phyloP scores from a whole-genome alignment of 116 monocot genomes.

The Cymodocea nodosa region DNA sequence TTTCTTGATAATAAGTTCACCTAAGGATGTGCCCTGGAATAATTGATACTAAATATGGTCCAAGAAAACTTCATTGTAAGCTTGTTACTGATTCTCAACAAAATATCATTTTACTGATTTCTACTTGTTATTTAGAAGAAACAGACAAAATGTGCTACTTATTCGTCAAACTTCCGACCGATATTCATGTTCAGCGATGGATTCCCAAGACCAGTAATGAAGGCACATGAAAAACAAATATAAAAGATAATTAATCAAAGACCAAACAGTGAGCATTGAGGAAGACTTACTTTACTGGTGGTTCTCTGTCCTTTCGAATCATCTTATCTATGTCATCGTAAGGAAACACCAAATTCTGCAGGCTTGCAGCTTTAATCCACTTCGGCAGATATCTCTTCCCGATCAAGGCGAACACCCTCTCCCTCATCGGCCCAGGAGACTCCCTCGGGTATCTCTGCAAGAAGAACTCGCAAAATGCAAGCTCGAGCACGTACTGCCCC shows the following conservation, averaged over 20 bases:
- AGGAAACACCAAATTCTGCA: constrained; percentile 92
- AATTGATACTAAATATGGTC: no score
- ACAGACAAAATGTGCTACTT: no score
- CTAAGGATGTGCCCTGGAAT: no score
- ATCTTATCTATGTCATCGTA: constrained; percentile 90
- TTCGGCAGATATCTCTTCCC: constrained; percentile 74
- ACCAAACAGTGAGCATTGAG: not conserved
- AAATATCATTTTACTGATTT: no score
- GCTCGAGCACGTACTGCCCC: constrained; percentile 77
- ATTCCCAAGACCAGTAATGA: no score
- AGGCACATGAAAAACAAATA: not conserved
- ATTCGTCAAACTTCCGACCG: no score
- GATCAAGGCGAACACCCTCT: constrained; percentile 66
- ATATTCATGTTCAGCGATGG: no score
- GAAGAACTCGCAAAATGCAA: constrained; percentile 75
- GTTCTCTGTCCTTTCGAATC: constrained; percentile 78
- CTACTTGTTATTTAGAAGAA: no score
- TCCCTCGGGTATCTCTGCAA: constrained; percentile 90
- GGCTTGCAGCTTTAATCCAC: constrained; percentile 85
- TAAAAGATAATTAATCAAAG: not conserved
- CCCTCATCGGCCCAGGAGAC: constrained; percentile 79
- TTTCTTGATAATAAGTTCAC: no score
- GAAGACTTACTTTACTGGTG: constrained; percentile 69
- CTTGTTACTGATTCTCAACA: no score
- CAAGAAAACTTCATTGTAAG: no score